A percentile compares a stretch with the other conserved stretches of the same genome.
Evolutionary conservation across 331 rosid species (phyloP).

Genomic region (Stylosanthes scabra): DNA sequence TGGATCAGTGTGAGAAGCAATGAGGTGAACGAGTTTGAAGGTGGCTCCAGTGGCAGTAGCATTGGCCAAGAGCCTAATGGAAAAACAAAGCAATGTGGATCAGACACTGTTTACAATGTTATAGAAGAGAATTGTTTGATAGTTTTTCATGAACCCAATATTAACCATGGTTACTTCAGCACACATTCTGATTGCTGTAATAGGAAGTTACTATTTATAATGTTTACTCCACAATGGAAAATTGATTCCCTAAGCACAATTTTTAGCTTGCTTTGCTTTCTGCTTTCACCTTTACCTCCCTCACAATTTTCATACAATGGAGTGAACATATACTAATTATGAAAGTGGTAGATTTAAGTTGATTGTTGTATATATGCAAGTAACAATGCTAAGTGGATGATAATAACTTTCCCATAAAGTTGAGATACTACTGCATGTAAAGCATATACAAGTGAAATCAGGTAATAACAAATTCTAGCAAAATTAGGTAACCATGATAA

Average conservation of each 20-base stretch:
- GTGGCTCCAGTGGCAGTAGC: not conserved
- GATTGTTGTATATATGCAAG: no score
- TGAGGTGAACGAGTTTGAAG: not conserved
- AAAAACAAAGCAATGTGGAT: not conserved
- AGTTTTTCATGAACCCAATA: not conserved
- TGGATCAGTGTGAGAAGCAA: slow-evolving; percentile 62
- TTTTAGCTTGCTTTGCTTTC: slow-evolving; percentile 8
- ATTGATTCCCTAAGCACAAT: not conserved
- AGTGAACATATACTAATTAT: not conserved
- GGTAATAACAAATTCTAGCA: slow-evolving; percentile 10
- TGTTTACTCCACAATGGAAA: not conserved
- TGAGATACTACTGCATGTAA: no score
- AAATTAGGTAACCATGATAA: slow-evolving; percentile 21
- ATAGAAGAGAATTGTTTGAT: not conserved
- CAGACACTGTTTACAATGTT: not conserved
- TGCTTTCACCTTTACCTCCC: not conserved
- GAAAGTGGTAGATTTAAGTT: not conserved
- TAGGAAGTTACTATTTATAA: not conserved
- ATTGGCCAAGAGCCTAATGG: not conserved
- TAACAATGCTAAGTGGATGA: slow-evolving; percentile 20
- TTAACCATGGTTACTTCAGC: not conserved
- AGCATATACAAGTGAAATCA: not conserved
- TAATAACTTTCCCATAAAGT: slow-evolving; percentile 45
- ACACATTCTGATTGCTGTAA: not conserved
- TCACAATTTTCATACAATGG: not conserved